phyloP scores from a whole-genome alignment of 2,329 filamentous ascomycete genomes.

The Coniochaeta sp. region DNA sequence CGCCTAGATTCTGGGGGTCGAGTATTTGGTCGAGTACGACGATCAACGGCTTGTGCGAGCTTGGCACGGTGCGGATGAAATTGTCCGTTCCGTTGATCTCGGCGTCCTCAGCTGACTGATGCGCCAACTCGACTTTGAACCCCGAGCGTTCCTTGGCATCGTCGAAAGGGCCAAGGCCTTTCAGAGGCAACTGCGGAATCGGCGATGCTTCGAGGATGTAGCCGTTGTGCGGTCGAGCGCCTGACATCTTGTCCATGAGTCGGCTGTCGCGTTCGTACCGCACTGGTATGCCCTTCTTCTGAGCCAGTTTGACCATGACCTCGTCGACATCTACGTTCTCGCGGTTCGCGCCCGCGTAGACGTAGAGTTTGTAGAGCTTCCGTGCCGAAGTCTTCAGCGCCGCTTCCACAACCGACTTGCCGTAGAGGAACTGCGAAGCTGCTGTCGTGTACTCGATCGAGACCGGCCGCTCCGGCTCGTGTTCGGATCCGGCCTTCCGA shows the following conservation, averaged over 20 bases:
- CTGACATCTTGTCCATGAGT: constrained; percentile 77
- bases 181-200: constrained; percentile 64
- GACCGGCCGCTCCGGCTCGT: constrained; percentile 5
- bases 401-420: constrained; percentile 70
- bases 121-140: constrained; percentile 53
- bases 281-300: constrained; percentile 43
- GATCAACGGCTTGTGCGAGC: constrained; percentile 58
- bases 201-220: constrained; percentile 82
- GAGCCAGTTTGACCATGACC: constrained; percentile 38
- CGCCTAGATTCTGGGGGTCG: constrained; percentile 86
- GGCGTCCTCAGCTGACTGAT: constrained; percentile 68
- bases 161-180: constrained; percentile 43
- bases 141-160: constrained; percentile 34
- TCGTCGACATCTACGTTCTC: constrained; percentile 38
- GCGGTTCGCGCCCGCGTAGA: constrained; percentile 55
- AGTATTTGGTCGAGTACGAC: constrained; percentile 69
- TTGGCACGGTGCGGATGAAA: constrained; percentile 36
- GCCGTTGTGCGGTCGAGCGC: constrained; percentile 81
- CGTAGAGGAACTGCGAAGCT: constrained; percentile 87
- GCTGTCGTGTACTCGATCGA: constrained; percentile 62
- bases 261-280: constrained; percentile 53
- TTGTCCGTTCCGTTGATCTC: constrained; percentile 61
- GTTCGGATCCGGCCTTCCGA: background rate
- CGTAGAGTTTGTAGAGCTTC: constrained; percentile 77
- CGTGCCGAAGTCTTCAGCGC: constrained; percentile 62